Evolutionary conservation across 31 red algal genomes (phyloP).

Genomic region (Odonthalia washingtoniensis): DNA sequence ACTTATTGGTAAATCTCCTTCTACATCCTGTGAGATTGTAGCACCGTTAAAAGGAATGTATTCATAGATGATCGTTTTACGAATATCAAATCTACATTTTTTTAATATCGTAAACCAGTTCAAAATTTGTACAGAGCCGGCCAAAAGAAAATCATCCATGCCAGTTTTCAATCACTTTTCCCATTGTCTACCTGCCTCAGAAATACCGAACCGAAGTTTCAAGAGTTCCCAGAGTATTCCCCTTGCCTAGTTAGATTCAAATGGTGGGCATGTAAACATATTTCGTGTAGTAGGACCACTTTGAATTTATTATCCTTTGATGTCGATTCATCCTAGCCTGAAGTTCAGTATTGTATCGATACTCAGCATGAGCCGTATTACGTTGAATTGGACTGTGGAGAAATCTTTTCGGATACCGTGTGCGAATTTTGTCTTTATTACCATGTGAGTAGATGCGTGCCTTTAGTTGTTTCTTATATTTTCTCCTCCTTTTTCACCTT

Average conservation of each 20-base stretch:
- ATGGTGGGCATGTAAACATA: neutral
- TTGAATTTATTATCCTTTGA: constrained; percentile 47
- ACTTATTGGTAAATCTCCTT: no score
- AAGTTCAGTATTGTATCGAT: constrained; percentile 14
- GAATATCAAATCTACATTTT: no score
- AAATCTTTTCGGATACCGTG: constrained; percentile 35
- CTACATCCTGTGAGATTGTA: no score
- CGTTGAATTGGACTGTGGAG: constrained; percentile 28
- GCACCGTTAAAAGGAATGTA: no score
- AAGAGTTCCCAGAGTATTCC: constrained; percentile 9
- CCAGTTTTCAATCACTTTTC: no score
- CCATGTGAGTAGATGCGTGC: constrained; percentile 31
- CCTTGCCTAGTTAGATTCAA: neutral
- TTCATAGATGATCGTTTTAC: no score
- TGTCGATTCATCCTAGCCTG: constrained; percentile 12
- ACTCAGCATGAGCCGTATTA: constrained; percentile 26
- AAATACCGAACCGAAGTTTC: constrained; percentile 51
- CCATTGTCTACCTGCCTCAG: constrained; percentile 60
- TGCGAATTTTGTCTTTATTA: constrained; percentile 2
- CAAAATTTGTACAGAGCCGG: no score
- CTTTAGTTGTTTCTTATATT: constrained; percentile 4
- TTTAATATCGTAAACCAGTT: no score
- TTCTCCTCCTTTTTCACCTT: constrained; percentile 42
- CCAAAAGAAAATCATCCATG: no score
- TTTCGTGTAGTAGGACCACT: constrained; percentile 19